Conservation (phyloP, 2,329 filamentous ascomycete genomes). For the Grosmannia serpens region DNA sequence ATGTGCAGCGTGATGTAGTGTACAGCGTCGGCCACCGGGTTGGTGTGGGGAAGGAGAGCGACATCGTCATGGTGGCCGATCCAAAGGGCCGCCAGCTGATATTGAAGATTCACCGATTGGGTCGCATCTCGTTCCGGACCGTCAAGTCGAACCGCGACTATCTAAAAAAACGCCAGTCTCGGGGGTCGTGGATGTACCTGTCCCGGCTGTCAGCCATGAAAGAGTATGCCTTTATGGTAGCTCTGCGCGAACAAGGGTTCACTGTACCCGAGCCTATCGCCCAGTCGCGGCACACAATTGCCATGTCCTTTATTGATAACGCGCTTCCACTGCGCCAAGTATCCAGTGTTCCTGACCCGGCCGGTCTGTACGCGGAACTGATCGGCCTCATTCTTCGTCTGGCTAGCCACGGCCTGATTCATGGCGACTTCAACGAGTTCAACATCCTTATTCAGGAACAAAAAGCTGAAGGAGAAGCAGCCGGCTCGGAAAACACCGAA, state of each 20-base stretch:
- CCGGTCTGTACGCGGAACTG: conserved; percentile 79
- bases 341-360: conserved; percentile 69
- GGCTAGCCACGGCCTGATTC: conserved; percentile 79
- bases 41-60: conserved; percentile 93
- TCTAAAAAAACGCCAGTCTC: conserved; percentile 55
- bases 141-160: conserved; percentile 97
- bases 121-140: conserved; percentile 90
- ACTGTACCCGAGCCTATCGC: conserved; percentile 78
- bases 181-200: conserved; percentile 95
- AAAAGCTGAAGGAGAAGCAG: conserved; percentile 15
- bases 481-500: conserved; percentile 12
- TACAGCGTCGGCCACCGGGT: conserved; percentile 93
- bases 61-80: conserved; percentile 88
- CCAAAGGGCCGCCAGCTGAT: conserved; percentile 66
- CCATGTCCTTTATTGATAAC: conserved; percentile 92
- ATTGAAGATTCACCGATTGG: conserved; percentile 90
- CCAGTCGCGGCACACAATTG: conserved; percentile 87
- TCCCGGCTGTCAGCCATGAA: conserved; percentile 85
- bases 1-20: conserved; percentile 66
- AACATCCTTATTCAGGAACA: conserved; percentile 89
- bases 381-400: conserved; percentile 77
- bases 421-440: conserved; percentile 99
- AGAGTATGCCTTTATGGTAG: conserved; percentile 90
- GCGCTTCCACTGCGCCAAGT: conserved; percentile 88
- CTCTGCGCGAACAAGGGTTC: conserved; percentile 71